Base-by-base conservation (phyloP, 2,329 filamentous ascomycete species). In the Atkinsonella texensis region DNA sequence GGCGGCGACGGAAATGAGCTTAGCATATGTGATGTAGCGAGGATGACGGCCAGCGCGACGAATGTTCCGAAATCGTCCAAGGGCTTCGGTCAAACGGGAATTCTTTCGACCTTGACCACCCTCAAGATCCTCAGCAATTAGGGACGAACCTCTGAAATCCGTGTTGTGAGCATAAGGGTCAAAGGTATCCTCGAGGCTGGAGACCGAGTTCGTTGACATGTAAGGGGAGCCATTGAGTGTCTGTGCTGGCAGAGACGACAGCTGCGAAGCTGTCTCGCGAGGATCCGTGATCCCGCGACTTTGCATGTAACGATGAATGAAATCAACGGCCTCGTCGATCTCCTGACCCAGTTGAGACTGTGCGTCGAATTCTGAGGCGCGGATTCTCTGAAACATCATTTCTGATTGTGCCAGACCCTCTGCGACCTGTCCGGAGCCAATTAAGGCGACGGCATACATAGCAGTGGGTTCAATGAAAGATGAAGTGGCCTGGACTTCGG, bases 1-100 rank as follows among this genome's bases (percentile, higher is more conserved):
- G 50, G 90, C 88, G 57, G 91, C 90, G 53, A 88, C 87, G 46
- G 85, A 84, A 62, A 98, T 95, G 58, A 98, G 76, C 76, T 96
- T 97, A 48, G 90, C 89, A 61, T 97, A 96, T 1, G 90, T 95
- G 67, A 95, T 93, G 72, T 97, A 97, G 54, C 91, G 83, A 49
- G 91, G 89, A 65, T 96, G 89, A 63, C 89, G 84, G 56, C 91
- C 90, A 62, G 87, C 81, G 53, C 90, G 88, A 57, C 93, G 89
- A 74, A 96, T 95, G 70, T 95, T 95, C 65, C 84, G 87, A 70
- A 97, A 88, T 59, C 89, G 85, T 56, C 76, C 77, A 55, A 97
- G 72, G 38, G 89, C 88, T 57, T 95, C 89, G 56, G 84, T 84
- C 54, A 96, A 75, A 57, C 85, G 82, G 49, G 83, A 79, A 20